Percentiles rank a stretch among this genome's conserved stretches.
phyloP scores from a whole-genome alignment of 495 filamentous ascomycete species.

The Alectoria sarmentosa region DNA sequence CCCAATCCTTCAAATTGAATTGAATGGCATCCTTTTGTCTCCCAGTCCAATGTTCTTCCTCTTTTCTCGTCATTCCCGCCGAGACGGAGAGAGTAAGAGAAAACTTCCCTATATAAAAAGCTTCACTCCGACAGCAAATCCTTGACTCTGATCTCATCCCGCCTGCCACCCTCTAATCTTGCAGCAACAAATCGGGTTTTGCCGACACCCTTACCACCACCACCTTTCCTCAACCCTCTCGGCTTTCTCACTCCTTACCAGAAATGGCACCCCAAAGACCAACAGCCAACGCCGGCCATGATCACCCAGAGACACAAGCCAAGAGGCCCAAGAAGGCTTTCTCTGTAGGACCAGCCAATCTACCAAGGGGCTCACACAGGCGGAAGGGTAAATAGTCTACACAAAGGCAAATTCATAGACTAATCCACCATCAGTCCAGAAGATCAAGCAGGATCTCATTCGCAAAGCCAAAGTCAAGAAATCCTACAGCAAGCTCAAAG shows the following conservation, averaged over 20 bases:
- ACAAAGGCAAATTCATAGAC: neutral
- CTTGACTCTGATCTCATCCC: too few species aligned
- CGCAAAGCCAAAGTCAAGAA: conserved; percentile 93
- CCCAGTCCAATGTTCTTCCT: too few species aligned
- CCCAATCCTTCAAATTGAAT: too few species aligned
- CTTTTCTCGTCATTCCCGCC: too few species aligned
- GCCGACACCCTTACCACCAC: too few species aligned
- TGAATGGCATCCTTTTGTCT: too few species aligned
- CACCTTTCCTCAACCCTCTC: neutral
- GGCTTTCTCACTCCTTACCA: neutral
- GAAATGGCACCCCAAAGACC: conserved; percentile 20
- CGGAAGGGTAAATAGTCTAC: conserved; percentile 65
- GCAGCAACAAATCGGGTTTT: too few species aligned
- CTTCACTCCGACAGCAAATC: too few species aligned
- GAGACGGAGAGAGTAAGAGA: too few species aligned
- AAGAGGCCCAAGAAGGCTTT: conserved; percentile 58
- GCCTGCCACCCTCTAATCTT: too few species aligned
- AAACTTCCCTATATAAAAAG: too few species aligned
- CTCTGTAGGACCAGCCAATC: conserved; percentile 80
- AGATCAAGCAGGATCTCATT: conserved; percentile 87
- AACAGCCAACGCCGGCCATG: neutral
- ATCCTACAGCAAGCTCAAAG: conserved; percentile 81
- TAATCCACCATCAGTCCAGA: conserved; percentile 55
- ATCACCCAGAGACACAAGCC: conserved; percentile 15
- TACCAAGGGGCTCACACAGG: conserved; percentile 86